Conservation (phyloP, 2,329 filamentous ascomycete genomes). For the Pseudogymnoascus sp. region DNA sequence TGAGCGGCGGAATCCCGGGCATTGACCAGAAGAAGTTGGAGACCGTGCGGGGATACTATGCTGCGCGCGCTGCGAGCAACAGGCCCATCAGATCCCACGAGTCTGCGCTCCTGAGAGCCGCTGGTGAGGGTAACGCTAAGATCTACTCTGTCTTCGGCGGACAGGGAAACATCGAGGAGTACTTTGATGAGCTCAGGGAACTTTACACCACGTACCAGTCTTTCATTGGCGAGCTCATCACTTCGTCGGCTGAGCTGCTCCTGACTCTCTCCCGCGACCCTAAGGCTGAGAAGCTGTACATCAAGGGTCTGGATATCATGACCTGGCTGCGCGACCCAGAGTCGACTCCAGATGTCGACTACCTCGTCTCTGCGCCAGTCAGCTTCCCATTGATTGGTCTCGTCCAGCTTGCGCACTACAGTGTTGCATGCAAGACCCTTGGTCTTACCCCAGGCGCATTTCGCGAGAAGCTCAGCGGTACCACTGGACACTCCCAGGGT, state of each 20-base stretch:
- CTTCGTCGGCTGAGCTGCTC: conserved; percentile 74
- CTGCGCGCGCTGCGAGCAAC: conserved; percentile 73
- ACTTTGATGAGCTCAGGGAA: conserved; percentile 93
- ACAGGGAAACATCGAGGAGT: conserved; percentile 98
- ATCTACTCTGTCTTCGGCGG: conserved; percentile 95
- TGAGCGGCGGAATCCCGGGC: conserved; percentile 77
- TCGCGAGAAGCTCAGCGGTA: conserved; percentile 73
- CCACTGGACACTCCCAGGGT: conserved; percentile 94
- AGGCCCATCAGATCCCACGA: conserved; percentile 85
- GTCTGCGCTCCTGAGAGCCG: conserved; percentile 84
- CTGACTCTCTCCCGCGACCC: conserved; percentile 75
- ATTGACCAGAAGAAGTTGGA: conserved; percentile 88
- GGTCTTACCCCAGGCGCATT: conserved; percentile 85
- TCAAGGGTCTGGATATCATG: conserved; percentile 93
- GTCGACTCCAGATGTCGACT: conserved; percentile 85
- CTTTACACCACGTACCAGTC: conserved; percentile 85
- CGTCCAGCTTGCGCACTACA: conserved; percentile 92
- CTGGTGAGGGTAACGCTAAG: conserved; percentile 70
- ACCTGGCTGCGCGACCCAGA: conserved; percentile 86
- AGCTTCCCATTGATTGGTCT: conserved; percentile 94
- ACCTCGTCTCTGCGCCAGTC: conserved; percentile 87
- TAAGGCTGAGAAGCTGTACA: conserved; percentile 86
- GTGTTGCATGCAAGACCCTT: conserved; percentile 84
- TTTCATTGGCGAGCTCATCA: conserved; percentile 80
- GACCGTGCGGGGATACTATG: conserved; percentile 86